Conservation (phyloP, 805 yeast genomes). For the Zygotorulaspora chibaensis region DNA sequence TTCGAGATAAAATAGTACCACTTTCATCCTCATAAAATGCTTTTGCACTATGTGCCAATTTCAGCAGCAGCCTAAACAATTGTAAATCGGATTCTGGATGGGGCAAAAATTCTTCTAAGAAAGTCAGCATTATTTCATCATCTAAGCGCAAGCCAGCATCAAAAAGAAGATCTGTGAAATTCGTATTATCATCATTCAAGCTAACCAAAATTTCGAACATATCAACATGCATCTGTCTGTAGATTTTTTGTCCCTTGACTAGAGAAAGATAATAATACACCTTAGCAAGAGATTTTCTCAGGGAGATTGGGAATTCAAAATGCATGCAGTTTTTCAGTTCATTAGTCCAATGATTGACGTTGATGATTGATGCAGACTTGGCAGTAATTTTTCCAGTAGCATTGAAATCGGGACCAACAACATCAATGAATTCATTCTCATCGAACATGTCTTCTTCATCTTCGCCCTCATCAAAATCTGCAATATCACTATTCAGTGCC, state of each 20-base stretch:
- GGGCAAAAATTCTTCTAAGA: slow-evolving; percentile 38
- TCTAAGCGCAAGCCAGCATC: slow-evolving; percentile 35
- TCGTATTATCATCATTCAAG: slow-evolving; percentile 33
- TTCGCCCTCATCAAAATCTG: slow-evolving; percentile 39
- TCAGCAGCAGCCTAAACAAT: slow-evolving; percentile 45
- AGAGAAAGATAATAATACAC: slow-evolving; percentile 71
- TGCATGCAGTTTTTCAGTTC: slow-evolving; percentile 74
- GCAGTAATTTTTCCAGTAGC: slow-evolving; percentile 58
- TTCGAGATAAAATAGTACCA: slow-evolving; percentile 38
- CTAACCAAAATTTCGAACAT: slow-evolving; percentile 55
- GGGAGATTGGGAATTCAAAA: slow-evolving; percentile 66
- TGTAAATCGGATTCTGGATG: slow-evolving; percentile 50
- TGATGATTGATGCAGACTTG: slow-evolving; percentile 66
- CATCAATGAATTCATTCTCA: slow-evolving; percentile 30
- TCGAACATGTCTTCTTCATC: slow-evolving; percentile 41
- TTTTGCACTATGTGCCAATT: slow-evolving; percentile 51
- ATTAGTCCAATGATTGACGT: slow-evolving; percentile 80
- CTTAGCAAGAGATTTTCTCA: slow-evolving; percentile 56
- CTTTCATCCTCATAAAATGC: slow-evolving; percentile 47
- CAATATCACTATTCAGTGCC: slow-evolving; percentile 30
- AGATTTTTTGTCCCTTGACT: slow-evolving; percentile 65
- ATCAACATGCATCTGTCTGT: slow-evolving; percentile 55
- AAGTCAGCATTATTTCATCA: slow-evolving; percentile 34
- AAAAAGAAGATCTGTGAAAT: slow-evolving; percentile 30
- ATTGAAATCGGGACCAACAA: slow-evolving; percentile 36